These are phyloP conservation scores for Syzygium aromaticum DNA, from an alignment of 345 rosid genomes.

Conservation along the genomic window DNA sequence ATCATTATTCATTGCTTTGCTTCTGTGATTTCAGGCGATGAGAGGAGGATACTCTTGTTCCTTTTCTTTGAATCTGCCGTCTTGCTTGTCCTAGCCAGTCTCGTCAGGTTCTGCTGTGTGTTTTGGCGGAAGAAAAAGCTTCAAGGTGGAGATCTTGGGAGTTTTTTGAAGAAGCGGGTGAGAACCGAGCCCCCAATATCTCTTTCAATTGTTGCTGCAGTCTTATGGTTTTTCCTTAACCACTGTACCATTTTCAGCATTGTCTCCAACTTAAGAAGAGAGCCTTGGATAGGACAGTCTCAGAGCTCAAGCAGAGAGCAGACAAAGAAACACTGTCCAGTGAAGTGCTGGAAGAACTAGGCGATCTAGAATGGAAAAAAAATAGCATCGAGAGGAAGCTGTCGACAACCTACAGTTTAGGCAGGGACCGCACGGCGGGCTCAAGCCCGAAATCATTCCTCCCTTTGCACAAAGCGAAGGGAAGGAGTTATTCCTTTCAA, in stretches of 20 bases:
- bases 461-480: conserved; percentile 38
- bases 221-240: background rate
- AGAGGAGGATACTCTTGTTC: conserved; percentile 41
- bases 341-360: conserved; percentile 28
- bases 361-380: conserved; percentile 43
- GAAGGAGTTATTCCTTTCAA: conserved; percentile 43
- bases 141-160: conserved; percentile 44
- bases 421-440: conserved; percentile 34
- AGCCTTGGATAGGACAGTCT: conserved; percentile 42
- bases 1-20: background rate
- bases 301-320: conserved; percentile 43
- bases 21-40: conserved; percentile 35
- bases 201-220: background rate
- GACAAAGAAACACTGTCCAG: conserved; percentile 28
- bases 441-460: conserved; percentile 26
- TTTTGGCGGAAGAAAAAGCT: conserved; percentile 91
- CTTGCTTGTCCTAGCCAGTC: conserved; percentile 43
- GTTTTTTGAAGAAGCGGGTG: conserved; percentile 68
- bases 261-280: conserved; percentile 63
- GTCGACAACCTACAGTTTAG: conserved; percentile 73
- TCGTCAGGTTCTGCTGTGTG: conserved; percentile 64
- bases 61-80: conserved; percentile 53
- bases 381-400: conserved; percentile 54
- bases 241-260: conserved; percentile 26
- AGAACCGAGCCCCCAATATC: background rate